Percentiles rank a stretch among this genome's conserved stretches.
These are phyloP conservation scores for Massarina eburnea DNA, from an alignment of 2,329 filamentous ascomycete species.

Conservation along the genomic window DNA sequence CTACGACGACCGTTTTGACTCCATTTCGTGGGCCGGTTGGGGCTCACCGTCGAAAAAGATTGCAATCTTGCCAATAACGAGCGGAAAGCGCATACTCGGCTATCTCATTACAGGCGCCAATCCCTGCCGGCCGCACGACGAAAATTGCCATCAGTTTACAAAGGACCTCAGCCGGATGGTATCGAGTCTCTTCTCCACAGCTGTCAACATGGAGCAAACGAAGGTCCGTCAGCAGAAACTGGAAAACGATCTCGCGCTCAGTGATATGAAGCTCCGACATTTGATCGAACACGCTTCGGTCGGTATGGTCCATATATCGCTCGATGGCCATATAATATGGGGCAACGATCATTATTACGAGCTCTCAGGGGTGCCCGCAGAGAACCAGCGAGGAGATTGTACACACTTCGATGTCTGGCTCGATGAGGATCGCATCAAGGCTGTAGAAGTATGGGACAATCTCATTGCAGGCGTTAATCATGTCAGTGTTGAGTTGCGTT, in stretches of 20 bases:
- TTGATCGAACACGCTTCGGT: conserved; percentile 39
- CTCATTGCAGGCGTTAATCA: conserved; percentile 28
- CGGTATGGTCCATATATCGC: conserved; percentile 35
- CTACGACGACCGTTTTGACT: conserved; percentile 33
- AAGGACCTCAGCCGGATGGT: conserved; percentile 35
- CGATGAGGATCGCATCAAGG: conserved; percentile 30
- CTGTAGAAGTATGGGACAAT: conserved; percentile 25
- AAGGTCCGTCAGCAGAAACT: conserved; percentile 32
- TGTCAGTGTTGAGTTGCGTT: conserved; percentile 27
- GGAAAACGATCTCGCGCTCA: conserved; percentile 37
- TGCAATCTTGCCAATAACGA: conserved; percentile 29
- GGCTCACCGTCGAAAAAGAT: conserved; percentile 26
- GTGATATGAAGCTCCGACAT: conserved; percentile 37
- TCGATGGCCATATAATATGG: conserved; percentile 35
- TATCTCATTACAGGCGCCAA: conserved; percentile 41
- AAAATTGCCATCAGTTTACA: conserved; percentile 34
- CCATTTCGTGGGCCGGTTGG: conserved; percentile 31
- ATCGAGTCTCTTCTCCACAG: conserved; percentile 30
- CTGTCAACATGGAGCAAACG: conserved; percentile 21
- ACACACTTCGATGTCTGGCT: conserved; percentile 30
- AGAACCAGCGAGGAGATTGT: conserved; percentile 16
- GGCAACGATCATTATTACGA: conserved; percentile 39
- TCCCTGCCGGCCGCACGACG: conserved; percentile 37
- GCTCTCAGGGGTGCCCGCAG: conserved; percentile 23
- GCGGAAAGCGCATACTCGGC: conserved; percentile 23